Base-by-base conservation (phyloP, 2,329 filamentous ascomycete genomes). In the Epichloe uncinata region DNA sequence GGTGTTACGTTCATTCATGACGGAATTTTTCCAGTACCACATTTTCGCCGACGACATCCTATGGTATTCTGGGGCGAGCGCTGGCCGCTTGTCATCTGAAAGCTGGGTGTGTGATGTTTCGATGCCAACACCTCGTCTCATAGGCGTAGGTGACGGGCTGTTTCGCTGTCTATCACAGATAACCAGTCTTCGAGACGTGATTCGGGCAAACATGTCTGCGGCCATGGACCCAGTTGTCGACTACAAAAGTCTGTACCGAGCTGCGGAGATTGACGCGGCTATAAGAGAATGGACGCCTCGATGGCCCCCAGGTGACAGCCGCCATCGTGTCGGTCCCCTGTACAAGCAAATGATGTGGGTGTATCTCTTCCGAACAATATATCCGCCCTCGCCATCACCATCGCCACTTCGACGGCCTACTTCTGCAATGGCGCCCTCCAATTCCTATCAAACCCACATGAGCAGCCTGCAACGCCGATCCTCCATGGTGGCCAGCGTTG, bases 1-100 rank as follows among this genome's bases (percentile, higher is more conserved):
- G 18, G 78, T 81, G 20, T 88, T 93, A 61, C 60, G 71, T 30
- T 68, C 71, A 9, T 81, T 81, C 57, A 76, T 81, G 52, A 82
- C 83, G 54, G 82, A 86, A 62, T 91, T 94, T 67, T 91, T 94
- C 65, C 84, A 89, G 62, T 95, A 93, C 59, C 87, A 93, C 63
- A 78, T 82, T 40, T 78, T 73, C 52, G 78, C 78, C n/a, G 79
- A 83, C 57, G 78, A 82, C 53, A 66, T 83, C 2, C 69, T 83
- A 47, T 73, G 70, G 60, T 71, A 73, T 50, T 70, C 71, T 15
- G 68, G 65, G 53, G 63, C 61, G 18, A 59, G 58, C 42, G 64
- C 60, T 22, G 60, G 60, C 13, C 67, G 65, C 7, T 59, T 73
- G 8, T 66, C 67, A n/a, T 65, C 66, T 0, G 69, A 73, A 47